phyloP scores from a whole-genome alignment of 441 rosid species.

The Euphorbia celastroides region DNA sequence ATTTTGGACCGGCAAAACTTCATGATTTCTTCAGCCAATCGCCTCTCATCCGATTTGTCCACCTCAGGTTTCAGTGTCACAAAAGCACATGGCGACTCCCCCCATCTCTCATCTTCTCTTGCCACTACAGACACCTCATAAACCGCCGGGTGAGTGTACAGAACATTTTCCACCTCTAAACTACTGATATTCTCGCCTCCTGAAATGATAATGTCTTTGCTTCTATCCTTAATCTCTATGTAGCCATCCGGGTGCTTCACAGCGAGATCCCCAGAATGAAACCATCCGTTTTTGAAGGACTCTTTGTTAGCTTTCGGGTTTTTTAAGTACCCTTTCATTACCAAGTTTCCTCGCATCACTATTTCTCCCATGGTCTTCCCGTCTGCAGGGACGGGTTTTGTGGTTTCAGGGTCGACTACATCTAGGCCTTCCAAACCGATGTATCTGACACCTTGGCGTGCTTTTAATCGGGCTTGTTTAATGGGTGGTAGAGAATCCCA shows the following conservation, averaged over 20 bases:
- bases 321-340: conserved; percentile 89
- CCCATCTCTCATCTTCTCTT: conserved; percentile 77
- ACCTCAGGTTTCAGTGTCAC: conserved; percentile 53
- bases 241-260: conserved; percentile 87
- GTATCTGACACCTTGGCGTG: conserved; percentile 86
- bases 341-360: conserved; percentile 67
- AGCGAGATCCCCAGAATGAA: conserved; percentile 76
- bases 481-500: conserved; percentile 78
- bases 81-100: conserved; percentile 87
- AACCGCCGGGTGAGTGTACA: conserved; percentile 68
- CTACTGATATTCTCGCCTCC: conserved; percentile 96
- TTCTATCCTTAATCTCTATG: conserved; percentile 79
- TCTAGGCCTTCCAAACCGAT: conserved; percentile 67
- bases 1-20: conserved; percentile 56
- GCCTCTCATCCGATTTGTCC: conserved; percentile 31
- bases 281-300: conserved; percentile 78
- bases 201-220: conserved; percentile 82
- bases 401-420: conserved; percentile 52
- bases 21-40: conserved; percentile 55
- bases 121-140: conserved; percentile 87
- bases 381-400: conserved; percentile 71
- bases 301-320: conserved; percentile 77
- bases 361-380: conserved; percentile 83
- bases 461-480: conserved; percentile 72
- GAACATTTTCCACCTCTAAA: conserved; percentile 60